These are phyloP conservation scores for Craspedostauros australis DNA, from an alignment of 108 stramenopile species.

Conservation along the genomic window DNA sequence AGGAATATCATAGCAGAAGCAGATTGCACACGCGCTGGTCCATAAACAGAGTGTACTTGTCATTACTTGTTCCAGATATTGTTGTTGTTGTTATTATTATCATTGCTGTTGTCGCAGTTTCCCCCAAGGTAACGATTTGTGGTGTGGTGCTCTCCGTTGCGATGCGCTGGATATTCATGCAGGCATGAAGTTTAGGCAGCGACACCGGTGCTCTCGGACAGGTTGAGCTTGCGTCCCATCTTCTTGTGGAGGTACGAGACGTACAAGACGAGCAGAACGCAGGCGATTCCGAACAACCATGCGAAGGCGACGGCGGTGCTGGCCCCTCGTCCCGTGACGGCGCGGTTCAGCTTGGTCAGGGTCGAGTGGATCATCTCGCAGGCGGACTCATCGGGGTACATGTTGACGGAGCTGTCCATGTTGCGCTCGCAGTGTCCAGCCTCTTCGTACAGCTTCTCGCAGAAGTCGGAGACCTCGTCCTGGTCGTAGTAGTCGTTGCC, in stretches of 20 bases:
- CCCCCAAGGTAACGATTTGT: too few species aligned
- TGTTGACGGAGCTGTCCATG: conserved; percentile 20
- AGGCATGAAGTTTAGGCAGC: too few species aligned
- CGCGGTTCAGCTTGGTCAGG: conserved; percentile 21
- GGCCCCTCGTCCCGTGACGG: neutral
- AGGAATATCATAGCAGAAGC: too few species aligned
- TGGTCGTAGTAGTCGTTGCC: conserved; percentile 14
- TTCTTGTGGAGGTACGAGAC: conserved; percentile 40
- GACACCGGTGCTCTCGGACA: too few species aligned
- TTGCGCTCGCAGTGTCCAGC: conserved; percentile 61
- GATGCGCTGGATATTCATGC: too few species aligned
- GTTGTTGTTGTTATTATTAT: too few species aligned
- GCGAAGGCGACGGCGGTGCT: conserved; percentile 4
- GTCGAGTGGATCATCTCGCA: conserved; percentile 46
- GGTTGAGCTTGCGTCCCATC: conserved; percentile 7
- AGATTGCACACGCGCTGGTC: too few species aligned
- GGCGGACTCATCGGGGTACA: conserved; percentile 43
- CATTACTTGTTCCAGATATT: too few species aligned
- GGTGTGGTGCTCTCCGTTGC: too few species aligned
- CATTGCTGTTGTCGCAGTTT: too few species aligned
- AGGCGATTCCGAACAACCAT: conserved; percentile 46
- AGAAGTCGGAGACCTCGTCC: conserved; percentile 48
- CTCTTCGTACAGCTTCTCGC: conserved; percentile 47
- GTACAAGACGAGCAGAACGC: conserved; percentile 36
- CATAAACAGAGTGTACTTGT: too few species aligned